phyloP scores from a whole-genome alignment of 139 green algal genomes.

The Micractinium conductrix region DNA sequence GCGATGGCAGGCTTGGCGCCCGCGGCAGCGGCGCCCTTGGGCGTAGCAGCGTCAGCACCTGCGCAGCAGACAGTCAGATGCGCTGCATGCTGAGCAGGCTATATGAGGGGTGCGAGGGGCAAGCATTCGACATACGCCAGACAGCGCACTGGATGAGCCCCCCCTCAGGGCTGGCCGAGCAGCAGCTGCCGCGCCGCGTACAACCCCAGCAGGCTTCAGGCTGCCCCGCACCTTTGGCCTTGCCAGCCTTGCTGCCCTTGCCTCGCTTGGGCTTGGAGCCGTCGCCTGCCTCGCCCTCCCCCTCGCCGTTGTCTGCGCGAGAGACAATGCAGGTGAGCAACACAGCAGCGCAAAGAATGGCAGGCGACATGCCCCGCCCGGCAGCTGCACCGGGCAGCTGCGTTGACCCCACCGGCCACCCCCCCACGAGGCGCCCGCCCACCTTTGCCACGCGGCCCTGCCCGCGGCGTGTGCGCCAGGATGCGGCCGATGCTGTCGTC shows the following conservation, averaged over 20 bases:
- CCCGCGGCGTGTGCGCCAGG: conserved; percentile 18
- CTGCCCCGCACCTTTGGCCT: not conserved
- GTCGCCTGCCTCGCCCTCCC: not conserved
- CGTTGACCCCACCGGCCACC: no score
- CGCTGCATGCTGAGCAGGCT: no score
- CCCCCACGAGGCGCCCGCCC: no score
- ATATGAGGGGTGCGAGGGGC: no score
- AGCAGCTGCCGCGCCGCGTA: no score
- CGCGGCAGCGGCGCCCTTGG: not conserved
- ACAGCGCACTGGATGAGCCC: no score
- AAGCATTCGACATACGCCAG: no score
- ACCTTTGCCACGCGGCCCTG: conserved; percentile 12
- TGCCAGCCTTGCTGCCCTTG: conserved; percentile 20
- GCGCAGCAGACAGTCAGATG: not conserved
- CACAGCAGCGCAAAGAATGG: no score
- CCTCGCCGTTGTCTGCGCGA: not conserved
- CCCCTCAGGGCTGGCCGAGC: no score
- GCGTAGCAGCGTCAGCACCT: not conserved
- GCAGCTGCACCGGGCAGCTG: no score
- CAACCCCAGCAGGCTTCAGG: not conserved
- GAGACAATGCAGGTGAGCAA: no score
- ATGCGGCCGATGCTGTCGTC: conserved; percentile 47
- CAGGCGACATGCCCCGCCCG: no score
- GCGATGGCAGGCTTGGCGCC: not conserved
- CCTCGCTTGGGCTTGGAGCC: conserved; percentile 13